Evolutionary conservation across 2,329 filamentous ascomycete species (phyloP).

Genomic region (Beauveria asiatica): DNA sequence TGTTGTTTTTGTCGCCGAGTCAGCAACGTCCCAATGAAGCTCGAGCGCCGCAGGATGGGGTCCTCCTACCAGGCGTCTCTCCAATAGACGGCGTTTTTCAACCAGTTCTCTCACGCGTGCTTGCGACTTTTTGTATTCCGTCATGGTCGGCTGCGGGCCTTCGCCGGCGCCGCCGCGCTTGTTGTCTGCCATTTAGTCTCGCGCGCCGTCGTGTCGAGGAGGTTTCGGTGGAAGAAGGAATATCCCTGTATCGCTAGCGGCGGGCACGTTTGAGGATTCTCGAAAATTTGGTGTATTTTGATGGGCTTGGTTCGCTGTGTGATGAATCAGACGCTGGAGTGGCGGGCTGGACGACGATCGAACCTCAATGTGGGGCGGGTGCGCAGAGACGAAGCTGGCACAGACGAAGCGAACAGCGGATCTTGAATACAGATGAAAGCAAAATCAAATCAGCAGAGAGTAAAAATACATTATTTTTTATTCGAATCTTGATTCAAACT

Average conservation of each 20-base stretch:
- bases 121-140: slow-evolving; percentile 44
- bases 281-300: not conserved
- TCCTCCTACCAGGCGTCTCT: slow-evolving; percentile 28
- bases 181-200: slow-evolving; percentile 25
- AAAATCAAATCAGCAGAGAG: not conserved
- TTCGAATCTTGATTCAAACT: not conserved
- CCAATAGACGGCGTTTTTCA: slow-evolving; percentile 32
- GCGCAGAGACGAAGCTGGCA: not conserved
- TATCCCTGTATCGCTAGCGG: not conserved
- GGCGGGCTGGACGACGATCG: not conserved
- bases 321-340: not conserved
- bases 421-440: not conserved
- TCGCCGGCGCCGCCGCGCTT: slow-evolving; percentile 19
- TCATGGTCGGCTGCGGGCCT: slow-evolving; percentile 26
- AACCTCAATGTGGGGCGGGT: slow-evolving; percentile 1
- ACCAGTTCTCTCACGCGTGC: slow-evolving; percentile 39
- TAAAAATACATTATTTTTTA: not conserved
- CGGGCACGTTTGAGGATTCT: too few relatives aligned
- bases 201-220: not conserved
- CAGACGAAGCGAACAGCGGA: not conserved
- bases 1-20: slow-evolving; percentile 14
- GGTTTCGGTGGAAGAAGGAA: too few relatives aligned
- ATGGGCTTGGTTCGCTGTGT: not conserved
- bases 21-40: slow-evolving; percentile 7
- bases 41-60: not conserved